Base-by-base conservation (phyloP, 306 rosid genomes). In the Cicer judaicum region DNA sequence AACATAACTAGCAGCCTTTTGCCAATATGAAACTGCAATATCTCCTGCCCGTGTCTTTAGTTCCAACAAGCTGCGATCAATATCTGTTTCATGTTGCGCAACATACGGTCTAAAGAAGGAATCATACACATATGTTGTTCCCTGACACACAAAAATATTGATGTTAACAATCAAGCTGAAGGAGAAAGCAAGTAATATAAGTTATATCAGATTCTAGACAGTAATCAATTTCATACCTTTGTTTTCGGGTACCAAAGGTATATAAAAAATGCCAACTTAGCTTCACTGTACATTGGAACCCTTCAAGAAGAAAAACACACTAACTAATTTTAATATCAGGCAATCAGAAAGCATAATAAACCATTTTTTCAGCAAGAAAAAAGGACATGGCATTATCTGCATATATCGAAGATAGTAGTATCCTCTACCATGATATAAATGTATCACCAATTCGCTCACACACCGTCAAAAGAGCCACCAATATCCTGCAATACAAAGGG, bases 271-370 rank as follows among this genome's bases (percentile, higher is more conserved):
- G 90, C 89, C 93, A 93, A 73, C 87, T 93, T 93, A 80, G 91
- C 91, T 88, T 93, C 98, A 62, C 96, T 88, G 75, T 93, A 93
- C 98, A 93, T 91, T 7, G 98, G 98, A 77, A 93, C 91, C 98
- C 98, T 93, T 79, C 84, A 80, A 68, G 73, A 87, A 68, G 46
- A 48, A 53, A 15, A 42, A 47, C 7, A 2, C 52, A 36, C 53
- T 18, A 42, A 13, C 3, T 10, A 7, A 21, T 56, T 44, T 14
- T 16, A 75, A 56, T 18, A 64, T 12, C 5, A 65, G 64, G 39
- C 68, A 53, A 61, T 15, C 67, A 14, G 74, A 62, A 64, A 55
- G 46, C 68, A 77, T 55, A 56, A 41, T 44, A 68, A 11, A 18
- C 42, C 36, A 38, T 9, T 62, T 55, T 13, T 75, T 13, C 72